Base-by-base conservation (phyloP, 345 rosid genomes). In the Brassica incana region DNA sequence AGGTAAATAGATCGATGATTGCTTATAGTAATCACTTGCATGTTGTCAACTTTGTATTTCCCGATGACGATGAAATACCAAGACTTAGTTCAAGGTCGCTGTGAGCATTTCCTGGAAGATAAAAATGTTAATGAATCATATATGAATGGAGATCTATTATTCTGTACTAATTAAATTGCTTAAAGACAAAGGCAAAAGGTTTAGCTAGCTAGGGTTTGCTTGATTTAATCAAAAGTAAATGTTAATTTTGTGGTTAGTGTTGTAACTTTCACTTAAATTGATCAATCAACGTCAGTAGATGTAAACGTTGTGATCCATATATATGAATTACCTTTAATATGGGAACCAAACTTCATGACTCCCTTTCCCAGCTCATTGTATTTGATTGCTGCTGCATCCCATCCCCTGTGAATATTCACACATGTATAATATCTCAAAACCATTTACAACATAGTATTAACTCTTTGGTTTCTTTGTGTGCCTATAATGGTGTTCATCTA, bases 71-170 rank as follows among this genome's bases (percentile, higher is more conserved):
- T 30, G 80, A 81, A 36, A 89, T 86, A 65, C 93, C 93, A 85
- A 94, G 85, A 85, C 87, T 92, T 78, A 94, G 86, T 77, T 90
- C 93, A 82, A 94, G 93, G 81, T 90, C 66, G 20, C 63, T 86
- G 65, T 82, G 77, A 58, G 5, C 12, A 45, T 18, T 67, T 72
- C 68, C 84, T 81, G 20, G 3, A 0, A 23, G 54, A 27, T 25
- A 30, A 27, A 59, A 11, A 43, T 27, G 43, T 40, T 29, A n/a
- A 38, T 27, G n/a, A 40, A 58, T 40, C 33, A 59, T 1, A 23
- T 23, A 58, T 3, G 45, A 65, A 27, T 40, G 52, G 65, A 71
- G 23, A 71, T 71, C 12, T 7, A 60, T 62, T 10, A 62, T 32
- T 62, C 2, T 48, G 33, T 2, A 65, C 66, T 25, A 50, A 3